A percentile compares a stretch with the other conserved stretches of the same genome.
Conservation (phyloP, 306 rosid species). For the Vicia villosa region DNA sequence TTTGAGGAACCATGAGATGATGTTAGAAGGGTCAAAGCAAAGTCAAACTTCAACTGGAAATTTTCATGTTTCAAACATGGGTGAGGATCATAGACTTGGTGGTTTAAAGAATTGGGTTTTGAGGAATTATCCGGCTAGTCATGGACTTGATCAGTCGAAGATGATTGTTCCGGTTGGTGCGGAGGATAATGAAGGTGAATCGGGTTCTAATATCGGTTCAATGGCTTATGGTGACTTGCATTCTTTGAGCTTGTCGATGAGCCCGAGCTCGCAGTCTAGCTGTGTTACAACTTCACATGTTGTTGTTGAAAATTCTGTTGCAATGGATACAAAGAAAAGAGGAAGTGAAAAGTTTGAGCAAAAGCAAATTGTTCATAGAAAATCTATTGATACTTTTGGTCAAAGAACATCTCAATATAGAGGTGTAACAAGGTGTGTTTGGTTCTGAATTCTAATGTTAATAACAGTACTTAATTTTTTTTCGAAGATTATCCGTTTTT, state of each 20-base stretch:
- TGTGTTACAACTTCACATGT: constrained; percentile 67
- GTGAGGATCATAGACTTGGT: constrained; percentile 31
- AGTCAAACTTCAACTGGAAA: constrained; percentile 46
- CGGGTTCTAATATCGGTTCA: constrained; percentile 50
- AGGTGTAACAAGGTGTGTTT: constrained; percentile 84
- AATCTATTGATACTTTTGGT: constrained; percentile 88
- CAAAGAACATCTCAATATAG: constrained; percentile 92
- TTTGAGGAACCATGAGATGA: constrained; percentile 44
- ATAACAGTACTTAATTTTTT: neutral
- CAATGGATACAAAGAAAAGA: constrained; percentile 77
- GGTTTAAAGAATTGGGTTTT: constrained; percentile 59
- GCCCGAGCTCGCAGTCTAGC: constrained; percentile 86
- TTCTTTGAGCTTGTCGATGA: constrained; percentile 76
- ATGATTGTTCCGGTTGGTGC: constrained; percentile 48
- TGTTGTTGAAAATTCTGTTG: constrained; percentile 46
- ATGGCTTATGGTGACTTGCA: constrained; percentile 70
- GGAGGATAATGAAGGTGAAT: constrained; percentile 61
- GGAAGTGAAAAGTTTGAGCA: constrained; percentile 63
- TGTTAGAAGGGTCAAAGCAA: constrained; percentile 49
- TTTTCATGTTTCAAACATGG: constrained; percentile 48
- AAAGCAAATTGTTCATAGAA: constrained; percentile 78
- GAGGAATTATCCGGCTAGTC: constrained; percentile 44
- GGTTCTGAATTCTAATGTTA: neutral
- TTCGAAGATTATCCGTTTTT: neutral
- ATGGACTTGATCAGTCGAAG: constrained; percentile 47